Conservation (phyloP, 2,329 filamentous ascomycete species). For the Penicillium sp. region DNA sequence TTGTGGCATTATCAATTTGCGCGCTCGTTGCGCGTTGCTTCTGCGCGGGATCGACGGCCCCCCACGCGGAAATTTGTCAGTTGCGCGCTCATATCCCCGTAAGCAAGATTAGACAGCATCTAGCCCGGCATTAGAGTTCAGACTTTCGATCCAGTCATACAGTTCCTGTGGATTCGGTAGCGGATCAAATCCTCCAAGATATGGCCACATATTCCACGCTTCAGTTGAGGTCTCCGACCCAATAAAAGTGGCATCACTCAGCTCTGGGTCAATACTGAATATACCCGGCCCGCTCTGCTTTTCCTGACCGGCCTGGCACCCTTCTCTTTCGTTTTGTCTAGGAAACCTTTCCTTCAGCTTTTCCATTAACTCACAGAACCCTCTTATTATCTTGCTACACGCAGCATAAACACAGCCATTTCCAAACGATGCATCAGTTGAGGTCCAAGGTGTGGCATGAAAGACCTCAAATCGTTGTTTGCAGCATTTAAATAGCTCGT, state of each 20-base stretch:
- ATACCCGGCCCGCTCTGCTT: too few species aligned
- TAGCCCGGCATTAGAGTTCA: too few species aligned
- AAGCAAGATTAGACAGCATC: too few species aligned
- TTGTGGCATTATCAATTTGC: too few species aligned
- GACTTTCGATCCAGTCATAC: neutral
- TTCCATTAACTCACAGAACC: conserved; percentile 1
- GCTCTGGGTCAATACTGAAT: too few species aligned
- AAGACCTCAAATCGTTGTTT: conserved; percentile 2
- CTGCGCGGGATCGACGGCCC: too few species aligned
- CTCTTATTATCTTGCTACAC: conserved; percentile 8
- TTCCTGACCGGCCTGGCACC: neutral
- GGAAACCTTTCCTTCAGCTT: neutral
- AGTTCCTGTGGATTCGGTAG: neutral
- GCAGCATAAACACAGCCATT: conserved; percentile 15
- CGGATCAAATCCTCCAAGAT: neutral
- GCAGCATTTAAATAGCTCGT: conserved; percentile 5
- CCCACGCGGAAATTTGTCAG: too few species aligned
- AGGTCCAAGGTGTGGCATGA: neutral
- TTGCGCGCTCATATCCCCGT: too few species aligned
- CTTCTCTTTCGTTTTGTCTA: neutral
- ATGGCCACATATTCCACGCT: conserved; percentile 1
- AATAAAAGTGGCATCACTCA: neutral
- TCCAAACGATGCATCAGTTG: conserved; percentile 7
- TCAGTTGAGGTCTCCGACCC: neutral
- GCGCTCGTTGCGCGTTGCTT: too few species aligned